A percentile compares a stretch with the other conserved stretches of the same genome.
These are phyloP conservation scores for Butyriboletus regius DNA, from an alignment of 1,284 basidiomycete species.

Conservation along the genomic window DNA sequence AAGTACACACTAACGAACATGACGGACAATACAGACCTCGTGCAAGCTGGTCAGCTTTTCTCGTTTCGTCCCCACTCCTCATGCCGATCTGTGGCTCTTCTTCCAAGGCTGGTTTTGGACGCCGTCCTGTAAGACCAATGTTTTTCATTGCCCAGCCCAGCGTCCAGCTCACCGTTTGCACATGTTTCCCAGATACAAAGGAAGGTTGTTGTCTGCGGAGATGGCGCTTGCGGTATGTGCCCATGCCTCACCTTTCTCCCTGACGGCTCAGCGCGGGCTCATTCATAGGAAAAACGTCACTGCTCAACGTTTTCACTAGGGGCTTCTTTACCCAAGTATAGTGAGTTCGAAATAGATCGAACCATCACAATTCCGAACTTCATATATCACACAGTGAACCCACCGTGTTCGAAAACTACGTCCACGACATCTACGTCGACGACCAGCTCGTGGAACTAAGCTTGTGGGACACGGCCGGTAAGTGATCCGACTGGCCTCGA, in stretches of 20 bases:
- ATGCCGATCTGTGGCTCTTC: slow-evolving; percentile 53
- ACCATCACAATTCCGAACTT: neutral
- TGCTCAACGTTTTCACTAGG: slow-evolving; percentile 76
- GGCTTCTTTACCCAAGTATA: slow-evolving; percentile 85
- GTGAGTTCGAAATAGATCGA: slow-evolving; percentile 41
- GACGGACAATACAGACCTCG: neutral
- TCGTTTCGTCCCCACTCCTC: slow-evolving; percentile 13
- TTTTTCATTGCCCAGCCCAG: slow-evolving; percentile 1
- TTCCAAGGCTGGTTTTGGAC: slow-evolving; percentile 45
- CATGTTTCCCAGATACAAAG: slow-evolving; percentile 46
- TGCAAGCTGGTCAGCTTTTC: neutral
- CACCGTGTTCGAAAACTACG: slow-evolving; percentile 89
- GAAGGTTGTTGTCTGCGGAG: slow-evolving; percentile 80
- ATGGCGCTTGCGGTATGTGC: slow-evolving; percentile 78
- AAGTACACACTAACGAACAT: neutral
- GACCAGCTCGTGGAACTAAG: slow-evolving; percentile 81
- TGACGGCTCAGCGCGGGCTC: slow-evolving; percentile 18
- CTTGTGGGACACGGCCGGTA: slow-evolving; percentile 94
- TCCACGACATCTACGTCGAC: slow-evolving; percentile 77
- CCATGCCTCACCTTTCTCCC: slow-evolving; percentile 1
- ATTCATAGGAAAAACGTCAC: slow-evolving; percentile 64
- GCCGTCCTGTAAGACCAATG: slow-evolving; percentile 40
- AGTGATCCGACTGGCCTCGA: slow-evolving; percentile 23
- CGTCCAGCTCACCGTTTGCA: slow-evolving; percentile 13
- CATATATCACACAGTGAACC: slow-evolving; percentile 58